These are phyloP conservation scores for Heterobasidion parviporum DNA, from an alignment of 1,284 basidiomycete species.

Conservation along the genomic window DNA sequence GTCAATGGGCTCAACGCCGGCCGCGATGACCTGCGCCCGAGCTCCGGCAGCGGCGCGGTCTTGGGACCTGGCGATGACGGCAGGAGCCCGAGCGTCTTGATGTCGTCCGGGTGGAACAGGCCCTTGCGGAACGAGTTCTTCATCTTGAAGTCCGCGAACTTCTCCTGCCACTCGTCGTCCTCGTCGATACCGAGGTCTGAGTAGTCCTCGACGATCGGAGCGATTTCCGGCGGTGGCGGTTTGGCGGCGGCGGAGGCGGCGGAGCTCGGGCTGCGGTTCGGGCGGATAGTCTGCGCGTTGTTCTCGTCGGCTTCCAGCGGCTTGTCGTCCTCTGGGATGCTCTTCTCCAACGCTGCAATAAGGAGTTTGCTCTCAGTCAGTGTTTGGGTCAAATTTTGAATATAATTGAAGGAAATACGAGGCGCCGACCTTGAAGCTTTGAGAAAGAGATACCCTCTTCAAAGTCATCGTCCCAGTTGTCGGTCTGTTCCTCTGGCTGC, in stretches of 20 bases:
- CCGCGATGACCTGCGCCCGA: conserved; percentile 29
- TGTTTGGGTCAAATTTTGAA: not conserved
- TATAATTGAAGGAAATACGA: not conserved
- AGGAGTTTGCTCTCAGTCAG: not conserved
- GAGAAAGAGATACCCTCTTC: conserved; percentile 86
- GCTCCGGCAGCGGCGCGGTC: conserved; percentile 53
- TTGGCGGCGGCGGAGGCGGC: conserved; percentile 43
- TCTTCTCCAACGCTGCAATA: conserved; percentile 51
- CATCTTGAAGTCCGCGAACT: conserved; percentile 78
- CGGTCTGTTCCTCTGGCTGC: conserved; percentile 74
- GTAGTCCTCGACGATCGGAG: conserved; percentile 79
- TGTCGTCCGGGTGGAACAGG: conserved; percentile 83
- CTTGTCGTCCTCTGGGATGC: conserved; percentile 51
- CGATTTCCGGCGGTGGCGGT: conserved; percentile 50
- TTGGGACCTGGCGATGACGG: conserved; percentile 43
- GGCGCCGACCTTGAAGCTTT: conserved; percentile 62
- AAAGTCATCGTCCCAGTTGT: conserved; percentile 98
- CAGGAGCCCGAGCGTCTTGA: conserved; percentile 58
- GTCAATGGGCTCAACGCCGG: conserved; percentile 33
- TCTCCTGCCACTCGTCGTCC: conserved; percentile 67
- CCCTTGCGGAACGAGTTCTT: conserved; percentile 65
- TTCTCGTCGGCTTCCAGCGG: conserved; percentile 60
- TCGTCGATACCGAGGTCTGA: conserved; percentile 77
- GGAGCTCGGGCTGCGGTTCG: conserved; percentile 49
- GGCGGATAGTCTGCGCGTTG: conserved; percentile 71